Evolutionary conservation across 306 rosid genomes (phyloP), one percentile per base, ranked within the genome.

Genomic region (Spatholobus suberectus): DNA sequence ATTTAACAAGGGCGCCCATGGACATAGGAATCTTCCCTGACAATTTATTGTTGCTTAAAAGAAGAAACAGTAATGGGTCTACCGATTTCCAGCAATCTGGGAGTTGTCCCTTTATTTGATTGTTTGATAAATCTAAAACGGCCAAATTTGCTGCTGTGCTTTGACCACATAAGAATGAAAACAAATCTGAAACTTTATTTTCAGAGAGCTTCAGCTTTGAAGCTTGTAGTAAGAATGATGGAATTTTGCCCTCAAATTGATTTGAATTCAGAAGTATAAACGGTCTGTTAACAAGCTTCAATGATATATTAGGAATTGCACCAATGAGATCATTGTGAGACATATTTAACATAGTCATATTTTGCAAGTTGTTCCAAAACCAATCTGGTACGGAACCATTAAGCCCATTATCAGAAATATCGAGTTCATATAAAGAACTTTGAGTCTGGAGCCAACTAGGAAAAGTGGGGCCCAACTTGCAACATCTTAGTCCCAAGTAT

Each of bases 261-360:
- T 82, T 82, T 67, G 82, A 82, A 55, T 40, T 41, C 54, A 82
- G 2, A 76, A 4, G 0, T 54, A 67, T 43, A 0, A 0, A 6
- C 9, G 73, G 4, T 0, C 0, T 0, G 0, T 0, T 0, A 0
- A 0, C 0, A 15, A 34, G 12, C 27, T 43, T 57, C 0, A 55
- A 1, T 10, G 52, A 8, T 0, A 82, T 0, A 55, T 43, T 68
- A 0, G 72, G 77, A 55, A 68, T 82, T 8, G 17, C 0, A 21
- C 86, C 77, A 0, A 0, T 2, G 9, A 82, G 13, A 69, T 76
- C 68, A 24, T 82, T 82, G 26, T 43, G 8, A 3, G 78, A 76
- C 44, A 76, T 57, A 70, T 82, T 32, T 23, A 82, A 0, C 0
- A 0, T 0, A 0, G 0, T 0, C 0, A 43, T 1, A 4, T 8